Evolutionary conservation across 495 filamentous ascomycete genomes (phyloP).

Genomic region (Diplogelasinospora grovesii): DNA sequence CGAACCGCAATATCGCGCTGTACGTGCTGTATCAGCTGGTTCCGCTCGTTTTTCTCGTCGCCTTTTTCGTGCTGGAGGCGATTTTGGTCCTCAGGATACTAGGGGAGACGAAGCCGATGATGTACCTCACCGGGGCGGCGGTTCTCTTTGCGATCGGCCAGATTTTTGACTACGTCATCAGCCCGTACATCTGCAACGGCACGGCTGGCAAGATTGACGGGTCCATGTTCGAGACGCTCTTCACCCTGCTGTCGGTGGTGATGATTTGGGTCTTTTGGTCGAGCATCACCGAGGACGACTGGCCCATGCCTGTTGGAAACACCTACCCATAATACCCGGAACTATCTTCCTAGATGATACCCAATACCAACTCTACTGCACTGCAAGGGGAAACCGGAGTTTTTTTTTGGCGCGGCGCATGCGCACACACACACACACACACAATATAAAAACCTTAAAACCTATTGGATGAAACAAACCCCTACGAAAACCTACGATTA

Average conservation of each 20-base stretch:
- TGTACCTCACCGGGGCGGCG: constrained; percentile 67
- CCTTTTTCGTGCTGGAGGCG: constrained; percentile 76
- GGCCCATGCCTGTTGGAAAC: constrained; percentile 60
- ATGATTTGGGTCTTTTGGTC: constrained; percentile 95
- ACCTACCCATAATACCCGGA: constrained; percentile 25
- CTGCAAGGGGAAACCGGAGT: constrained; percentile 8
- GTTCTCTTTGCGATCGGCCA: constrained; percentile 86
- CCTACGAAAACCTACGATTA: too few species aligned
- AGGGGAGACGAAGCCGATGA: constrained; percentile 80
- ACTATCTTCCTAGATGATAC: too few species aligned
- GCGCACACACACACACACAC: neutral
- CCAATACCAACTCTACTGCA: constrained; percentile 9
- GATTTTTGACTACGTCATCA: constrained; percentile 92
- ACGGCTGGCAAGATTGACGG: constrained; percentile 84
- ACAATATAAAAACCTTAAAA: too few species aligned
- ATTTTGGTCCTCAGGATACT: constrained; percentile 77
- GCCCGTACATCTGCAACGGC: constrained; percentile 78
- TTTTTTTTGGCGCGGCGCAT: neutral
- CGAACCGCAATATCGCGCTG: constrained; percentile 73
- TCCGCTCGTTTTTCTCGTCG: constrained; percentile 78
- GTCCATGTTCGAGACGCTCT: constrained; percentile 85
- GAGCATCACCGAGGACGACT: constrained; percentile 98
- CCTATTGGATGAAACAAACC: too few species aligned
- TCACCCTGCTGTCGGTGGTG: constrained; percentile 76
- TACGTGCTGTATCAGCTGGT: constrained; percentile 92